phyloP scores from a whole-genome alignment of 2,329 filamentous ascomycete species.

The Lasiodiplodia sp. region DNA sequence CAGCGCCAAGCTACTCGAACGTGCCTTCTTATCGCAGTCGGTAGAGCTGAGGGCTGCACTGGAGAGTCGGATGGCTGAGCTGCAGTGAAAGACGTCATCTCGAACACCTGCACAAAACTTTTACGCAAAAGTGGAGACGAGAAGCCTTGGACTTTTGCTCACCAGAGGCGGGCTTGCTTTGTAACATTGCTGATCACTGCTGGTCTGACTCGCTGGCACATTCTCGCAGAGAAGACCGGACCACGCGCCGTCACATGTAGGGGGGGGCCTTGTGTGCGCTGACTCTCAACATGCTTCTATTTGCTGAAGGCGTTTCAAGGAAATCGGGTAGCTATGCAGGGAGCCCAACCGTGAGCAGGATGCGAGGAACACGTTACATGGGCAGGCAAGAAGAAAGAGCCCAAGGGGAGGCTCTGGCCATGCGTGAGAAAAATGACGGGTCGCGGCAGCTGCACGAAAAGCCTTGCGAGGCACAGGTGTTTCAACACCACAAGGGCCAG shows the following conservation, averaged over 20 bases:
- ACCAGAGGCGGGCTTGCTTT: background rate
- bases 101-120: background rate
- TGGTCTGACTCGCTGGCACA: background rate
- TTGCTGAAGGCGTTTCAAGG: conserved; percentile 13
- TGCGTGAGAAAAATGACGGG: background rate
- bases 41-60: conserved; percentile 10
- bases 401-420: background rate
- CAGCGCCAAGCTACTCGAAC: conserved; percentile 24
- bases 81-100: background rate
- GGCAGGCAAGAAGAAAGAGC: background rate
- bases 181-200: conserved; percentile 10
- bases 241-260: background rate
- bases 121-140: conserved; percentile 5
- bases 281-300: conserved; percentile 1
- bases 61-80: conserved; percentile 7
- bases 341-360: conserved; percentile 15
- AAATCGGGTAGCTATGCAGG: conserved; percentile 26
- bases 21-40: conserved; percentile 4
- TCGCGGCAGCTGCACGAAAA: background rate
- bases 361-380: conserved; percentile 9
- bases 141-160: background rate
- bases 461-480: background rate
- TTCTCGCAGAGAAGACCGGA: conserved; percentile 14
- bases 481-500: conserved; percentile 17
- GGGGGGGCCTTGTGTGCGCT: conserved; percentile 3